These are phyloP conservation scores for Tilletiopsis washingtonensis DNA, from an alignment of 1,284 basidiomycete species.

Conservation along the genomic window DNA sequence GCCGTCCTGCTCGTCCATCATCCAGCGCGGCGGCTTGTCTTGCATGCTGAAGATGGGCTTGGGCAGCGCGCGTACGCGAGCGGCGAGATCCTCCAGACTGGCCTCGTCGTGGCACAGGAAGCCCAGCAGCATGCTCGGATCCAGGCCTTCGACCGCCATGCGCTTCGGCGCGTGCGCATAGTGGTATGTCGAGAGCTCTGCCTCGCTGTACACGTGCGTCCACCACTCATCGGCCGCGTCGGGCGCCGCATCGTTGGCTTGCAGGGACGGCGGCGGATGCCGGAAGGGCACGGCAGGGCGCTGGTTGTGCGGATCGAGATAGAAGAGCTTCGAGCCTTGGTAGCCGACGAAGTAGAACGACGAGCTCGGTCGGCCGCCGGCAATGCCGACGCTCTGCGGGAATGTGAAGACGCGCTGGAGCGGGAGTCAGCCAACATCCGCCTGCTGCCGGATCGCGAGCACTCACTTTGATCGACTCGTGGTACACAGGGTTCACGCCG, in stretches of 20 bases:
- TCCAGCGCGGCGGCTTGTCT: conserved; percentile 75
- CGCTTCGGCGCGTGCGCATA: conserved; percentile 77
- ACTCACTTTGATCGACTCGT: conserved; percentile 81
- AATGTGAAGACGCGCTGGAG: conserved; percentile 60
- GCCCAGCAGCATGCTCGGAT: conserved; percentile 93
- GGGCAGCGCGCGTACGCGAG: conserved; percentile 49
- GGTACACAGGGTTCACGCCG: conserved; percentile 88
- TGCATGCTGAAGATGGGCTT: conserved; percentile 47
- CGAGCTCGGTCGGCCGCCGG: conserved; percentile 85
- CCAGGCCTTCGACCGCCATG: conserved; percentile 81
- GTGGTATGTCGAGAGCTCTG: conserved; percentile 79
- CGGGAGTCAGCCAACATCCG: not conserved
- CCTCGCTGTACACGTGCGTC: conserved; percentile 57
- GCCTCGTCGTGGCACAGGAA: conserved; percentile 74
- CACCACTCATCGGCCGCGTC: conserved; percentile 52
- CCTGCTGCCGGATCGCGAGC: not conserved
- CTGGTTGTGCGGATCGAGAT: conserved; percentile 89
- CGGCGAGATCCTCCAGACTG: conserved; percentile 75
- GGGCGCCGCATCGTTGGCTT: too few relatives aligned
- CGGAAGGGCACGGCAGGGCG: conserved; percentile 71
- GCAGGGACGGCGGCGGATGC: conserved; percentile 52
- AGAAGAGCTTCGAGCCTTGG: conserved; percentile 65
- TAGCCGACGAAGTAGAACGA: conserved; percentile 96
- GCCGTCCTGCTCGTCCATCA: conserved; percentile 59
- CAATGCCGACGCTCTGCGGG: conserved; percentile 91